Evolutionary conservation across 208 protist genomes (phyloP).

Genomic region (Herpetomonas samuelpessoai): DNA sequence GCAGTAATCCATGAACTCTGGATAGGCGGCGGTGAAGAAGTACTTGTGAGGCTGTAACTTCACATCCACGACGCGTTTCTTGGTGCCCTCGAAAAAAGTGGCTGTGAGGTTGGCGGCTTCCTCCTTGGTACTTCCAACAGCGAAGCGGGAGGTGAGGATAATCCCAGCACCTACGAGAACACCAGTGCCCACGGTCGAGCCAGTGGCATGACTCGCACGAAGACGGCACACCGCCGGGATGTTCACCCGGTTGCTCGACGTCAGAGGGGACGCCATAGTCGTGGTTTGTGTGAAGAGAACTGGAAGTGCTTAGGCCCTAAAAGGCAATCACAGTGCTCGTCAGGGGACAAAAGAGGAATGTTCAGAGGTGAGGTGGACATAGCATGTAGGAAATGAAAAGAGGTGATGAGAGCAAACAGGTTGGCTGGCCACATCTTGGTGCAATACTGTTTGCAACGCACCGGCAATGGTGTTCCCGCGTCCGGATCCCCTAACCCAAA

Average conservation of each 20-base stretch:
- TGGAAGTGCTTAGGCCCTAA: no score
- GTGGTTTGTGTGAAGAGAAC: background rate
- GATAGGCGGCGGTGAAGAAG: slow-evolving; percentile 78
- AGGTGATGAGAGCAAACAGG: background rate
- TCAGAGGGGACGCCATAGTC: slow-evolving; percentile 46
- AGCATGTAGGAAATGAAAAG: background rate
- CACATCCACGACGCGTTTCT: slow-evolving; percentile 71
- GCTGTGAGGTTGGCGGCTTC: slow-evolving; percentile 48
- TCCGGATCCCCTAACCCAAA: no score
- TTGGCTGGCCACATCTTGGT: no score
- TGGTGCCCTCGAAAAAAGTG: slow-evolving; percentile 88
- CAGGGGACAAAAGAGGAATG: no score
- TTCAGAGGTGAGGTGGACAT: background rate
- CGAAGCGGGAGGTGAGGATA: slow-evolving; percentile 58
- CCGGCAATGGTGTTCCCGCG: no score
- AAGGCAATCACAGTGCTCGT: no score
- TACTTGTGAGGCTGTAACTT: slow-evolving; percentile 60
- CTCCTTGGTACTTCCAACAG: slow-evolving; percentile 13
- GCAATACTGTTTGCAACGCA: no score
- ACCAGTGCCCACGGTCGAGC: slow-evolving; percentile 58
- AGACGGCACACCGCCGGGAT: slow-evolving; percentile 90
- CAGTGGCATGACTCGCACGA: slow-evolving; percentile 17
- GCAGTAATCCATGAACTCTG: slow-evolving; percentile 90
- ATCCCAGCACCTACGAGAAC: slow-evolving; percentile 66
- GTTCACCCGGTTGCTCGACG: slow-evolving; percentile 69